These are phyloP conservation scores for Tolypocladium guangdongense DNA, from an alignment of 2,329 filamentous ascomycete genomes.

Conservation along the genomic window DNA sequence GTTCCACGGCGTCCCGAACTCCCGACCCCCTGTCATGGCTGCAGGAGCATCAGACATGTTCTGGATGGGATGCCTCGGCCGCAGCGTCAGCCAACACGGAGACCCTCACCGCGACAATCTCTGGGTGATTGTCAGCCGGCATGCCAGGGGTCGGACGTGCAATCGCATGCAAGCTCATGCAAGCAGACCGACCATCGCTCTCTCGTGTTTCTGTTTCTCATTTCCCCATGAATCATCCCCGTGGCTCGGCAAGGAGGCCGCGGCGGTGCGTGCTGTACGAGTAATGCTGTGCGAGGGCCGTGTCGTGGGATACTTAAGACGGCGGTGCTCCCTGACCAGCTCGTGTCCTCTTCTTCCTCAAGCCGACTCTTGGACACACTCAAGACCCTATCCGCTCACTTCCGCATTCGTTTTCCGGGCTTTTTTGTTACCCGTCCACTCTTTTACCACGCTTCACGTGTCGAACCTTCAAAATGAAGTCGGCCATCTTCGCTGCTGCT, in stretches of 20 bases:
- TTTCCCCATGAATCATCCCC: constrained; percentile 7
- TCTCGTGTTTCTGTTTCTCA: constrained; percentile 7
- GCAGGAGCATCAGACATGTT: constrained; percentile 6
- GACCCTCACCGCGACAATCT: neutral
- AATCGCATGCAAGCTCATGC: neutral
- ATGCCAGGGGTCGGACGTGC: neutral
- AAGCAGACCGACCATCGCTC: neutral
- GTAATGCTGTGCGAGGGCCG: neutral
- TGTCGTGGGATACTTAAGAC: constrained; percentile 10
- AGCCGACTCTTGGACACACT: constrained; percentile 3
- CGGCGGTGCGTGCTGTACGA: neutral
- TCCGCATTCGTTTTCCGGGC: constrained; percentile 9
- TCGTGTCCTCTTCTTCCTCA: constrained; percentile 1
- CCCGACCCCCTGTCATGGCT: constrained; percentile 3
- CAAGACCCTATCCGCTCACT: constrained; percentile 4
- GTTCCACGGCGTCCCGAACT: neutral
- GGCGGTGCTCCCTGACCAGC: constrained; percentile 3
- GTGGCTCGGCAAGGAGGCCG: neutral
- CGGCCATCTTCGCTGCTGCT: constrained; percentile 10
- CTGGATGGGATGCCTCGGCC: neutral
- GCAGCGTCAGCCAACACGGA: neutral
- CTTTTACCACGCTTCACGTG: constrained; percentile 3
- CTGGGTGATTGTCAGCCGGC: neutral
- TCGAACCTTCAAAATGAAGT: constrained; percentile 12
- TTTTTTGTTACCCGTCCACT: constrained; percentile 10